Evolutionary conservation across 306 rosid genomes (phyloP), one percentile per base, ranked within the genome.

Genomic region (Vigna radiata): DNA sequence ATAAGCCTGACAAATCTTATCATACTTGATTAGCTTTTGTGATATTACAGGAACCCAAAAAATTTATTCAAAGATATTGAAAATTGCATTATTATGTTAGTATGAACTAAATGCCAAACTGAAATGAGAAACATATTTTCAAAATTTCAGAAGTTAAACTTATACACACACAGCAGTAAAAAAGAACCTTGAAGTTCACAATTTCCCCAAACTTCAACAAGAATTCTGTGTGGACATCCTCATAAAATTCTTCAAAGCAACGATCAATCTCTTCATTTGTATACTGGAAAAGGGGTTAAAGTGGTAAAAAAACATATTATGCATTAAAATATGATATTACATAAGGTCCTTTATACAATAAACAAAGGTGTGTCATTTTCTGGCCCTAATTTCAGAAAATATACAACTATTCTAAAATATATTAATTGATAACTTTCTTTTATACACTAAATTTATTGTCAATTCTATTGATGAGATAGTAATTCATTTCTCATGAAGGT

Each of bases 191-290:
- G 85, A 94, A 94, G 89, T 92, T 94, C 65, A 90, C 84, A 83
- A 94, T 92, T 89, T 94, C 96, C 55, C 98, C 98, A 73, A 88
- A 92, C 85, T 90, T 94, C 82, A 87, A 85, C n/a, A n/a, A n/a
- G 83, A 94, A 92, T 84, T 94, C 97, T n/a, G 96, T 94, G 85
- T 94, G 98, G 84, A 94, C 98, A 85, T 94, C 98, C 77, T 92
- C 96, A 37, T 92, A 94, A 86, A 94, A 94, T 81, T 92, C 98
- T 84, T 94, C 95, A 83, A 82, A 94, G 75, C 88, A 81, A 60
- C 79, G 56, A 46, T 89, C 96, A 70, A 94, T 78, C 90, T 94
- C 98, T 83, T 94, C 98, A 73, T 94, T 97, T 21, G 91, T 89
- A 77, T 84, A 85, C 97, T 94, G 97, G 77, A 86, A 85, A 82